Base-by-base conservation (phyloP, 331 rosid genomes). In the Saraca asoca region DNA sequence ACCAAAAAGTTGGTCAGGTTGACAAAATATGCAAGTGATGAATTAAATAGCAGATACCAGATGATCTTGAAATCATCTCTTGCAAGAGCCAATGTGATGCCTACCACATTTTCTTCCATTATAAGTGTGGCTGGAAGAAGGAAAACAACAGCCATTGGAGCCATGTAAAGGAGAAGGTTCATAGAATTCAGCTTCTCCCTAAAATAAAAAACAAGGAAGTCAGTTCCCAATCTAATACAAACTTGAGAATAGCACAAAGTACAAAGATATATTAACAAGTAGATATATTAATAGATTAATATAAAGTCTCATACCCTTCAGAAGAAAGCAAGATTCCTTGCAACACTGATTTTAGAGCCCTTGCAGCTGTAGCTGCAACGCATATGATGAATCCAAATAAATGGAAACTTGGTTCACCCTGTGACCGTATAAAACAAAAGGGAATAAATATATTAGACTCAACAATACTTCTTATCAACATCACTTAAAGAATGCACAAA, bases 331-430 rank as follows among this genome's bases (percentile, higher is more conserved):
- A 78, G 75, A 83, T 80, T 54, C 88, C 88, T 48, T 83, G 88
- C 24, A 83, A 70, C 60, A 83, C 88, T 15, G 88, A 64, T 61
- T 83, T 83, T 10, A 83, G 71, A 15, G 88, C 88, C 44, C 88
- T 79, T 38, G 88, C 88, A 62, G 85, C 88, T 4, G 88, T 83
- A 12, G 88, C 88, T 5, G 88, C 85, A 68, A 83, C 7, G 17
- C 88, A 83, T 51, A 83, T 75, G 59, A 83, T 80, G 78, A 83
- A 83, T 57, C 88, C 88, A 80, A 83, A 83, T 62, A 83, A 76
- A 80, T 83, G 88, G 78, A 83, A 83, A 70, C 88, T 83, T 0
- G 88, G 88, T 75, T 83, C 88, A 64, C 88, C 83, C 88, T 83
- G 54, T 60, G 64, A 72, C 35, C 70, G 67, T 54, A 76, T 10